phyloP scores from a whole-genome alignment of 345 rosid genomes.

The Eutrema yunnanense region DNA sequence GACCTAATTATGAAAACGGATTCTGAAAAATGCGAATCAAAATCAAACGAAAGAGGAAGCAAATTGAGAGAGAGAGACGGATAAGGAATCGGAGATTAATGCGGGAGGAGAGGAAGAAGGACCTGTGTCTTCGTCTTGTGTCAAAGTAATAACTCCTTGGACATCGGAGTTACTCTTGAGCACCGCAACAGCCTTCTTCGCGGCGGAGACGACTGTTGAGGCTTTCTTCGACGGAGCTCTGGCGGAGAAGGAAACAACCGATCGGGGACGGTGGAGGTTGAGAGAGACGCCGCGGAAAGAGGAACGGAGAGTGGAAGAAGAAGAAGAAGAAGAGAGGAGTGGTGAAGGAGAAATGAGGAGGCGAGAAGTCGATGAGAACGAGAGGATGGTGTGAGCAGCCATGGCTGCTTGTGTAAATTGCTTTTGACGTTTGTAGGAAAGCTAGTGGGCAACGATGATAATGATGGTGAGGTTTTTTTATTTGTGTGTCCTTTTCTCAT shows the following conservation, averaged over 20 bases:
- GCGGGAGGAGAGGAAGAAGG: background rate
- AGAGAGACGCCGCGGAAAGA: conserved; percentile 57
- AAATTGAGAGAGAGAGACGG: background rate
- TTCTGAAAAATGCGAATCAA: background rate
- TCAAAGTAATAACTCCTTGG: conserved; percentile 81
- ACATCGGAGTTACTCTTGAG: conserved; percentile 73
- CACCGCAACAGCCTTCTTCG: conserved; percentile 90
- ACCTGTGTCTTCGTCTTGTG: conserved; percentile 67
- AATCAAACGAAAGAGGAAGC: background rate
- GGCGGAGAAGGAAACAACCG: conserved; percentile 32
- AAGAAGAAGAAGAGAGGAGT: background rate
- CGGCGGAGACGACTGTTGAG: conserved; percentile 47
- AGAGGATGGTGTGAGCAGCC: conserved; percentile 53
- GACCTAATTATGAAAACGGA: background rate
- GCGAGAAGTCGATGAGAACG: conserved; percentile 29
- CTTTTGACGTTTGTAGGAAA: conserved; percentile 11
- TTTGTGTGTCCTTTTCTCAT: background rate
- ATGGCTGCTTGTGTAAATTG: conserved; percentile 41
- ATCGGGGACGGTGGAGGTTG: conserved; percentile 35
- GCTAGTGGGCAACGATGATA: background rate
- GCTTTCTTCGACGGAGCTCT: conserved; percentile 40
- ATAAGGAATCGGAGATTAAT: background rate
- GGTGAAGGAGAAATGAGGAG: conserved; percentile 16
- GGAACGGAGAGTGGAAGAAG: conserved; percentile 26
- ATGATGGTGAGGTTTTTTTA: background rate